Evolutionary conservation across 495 filamentous ascomycete species (phyloP).

Genomic region (Aspergillus sparsus): DNA sequence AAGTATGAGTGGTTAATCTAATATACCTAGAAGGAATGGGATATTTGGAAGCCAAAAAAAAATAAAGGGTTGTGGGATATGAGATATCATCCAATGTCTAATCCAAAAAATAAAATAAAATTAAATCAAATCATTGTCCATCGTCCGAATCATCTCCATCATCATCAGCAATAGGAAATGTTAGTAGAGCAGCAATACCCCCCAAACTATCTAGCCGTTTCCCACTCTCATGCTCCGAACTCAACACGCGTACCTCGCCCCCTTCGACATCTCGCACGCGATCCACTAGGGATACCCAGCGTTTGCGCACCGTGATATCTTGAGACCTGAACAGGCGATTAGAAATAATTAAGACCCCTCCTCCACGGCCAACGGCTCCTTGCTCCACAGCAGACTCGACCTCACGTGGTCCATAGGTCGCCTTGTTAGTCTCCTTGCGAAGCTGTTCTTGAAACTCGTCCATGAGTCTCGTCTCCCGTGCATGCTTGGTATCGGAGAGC

Average conservation of each 20-base stretch:
- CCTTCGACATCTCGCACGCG: constrained; percentile 81
- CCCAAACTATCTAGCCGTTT: constrained; percentile 81
- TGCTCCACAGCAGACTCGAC: constrained; percentile 84
- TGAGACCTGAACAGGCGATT: constrained; percentile 83
- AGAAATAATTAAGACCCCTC: constrained; percentile 80
- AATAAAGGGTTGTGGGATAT: too few species aligned
- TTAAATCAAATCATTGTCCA: constrained; percentile 6
- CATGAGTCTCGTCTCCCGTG: constrained; percentile 80
- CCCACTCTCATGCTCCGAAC: constrained; percentile 93
- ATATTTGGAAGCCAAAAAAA: too few species aligned
- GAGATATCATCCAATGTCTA: neutral
- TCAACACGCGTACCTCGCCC: constrained; percentile 83
- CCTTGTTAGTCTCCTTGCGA: constrained; percentile 81
- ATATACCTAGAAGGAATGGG: too few species aligned
- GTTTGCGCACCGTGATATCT: constrained; percentile 74
- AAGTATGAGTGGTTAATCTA: too few species aligned
- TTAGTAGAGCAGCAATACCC: constrained; percentile 85
- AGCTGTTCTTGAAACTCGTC: constrained; percentile 80
- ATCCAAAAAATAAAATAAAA: neutral
- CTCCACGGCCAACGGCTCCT: constrained; percentile 84
- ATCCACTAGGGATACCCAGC: constrained; percentile 85
- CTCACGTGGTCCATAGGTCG: constrained; percentile 87
- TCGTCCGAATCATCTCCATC: constrained; percentile 40
- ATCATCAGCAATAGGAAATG: constrained; percentile 77
- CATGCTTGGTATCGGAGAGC: constrained; percentile 83